Evolutionary conservation across 2,329 filamentous ascomycete genomes (phyloP).

Genomic region (Lachnellula cervina): DNA sequence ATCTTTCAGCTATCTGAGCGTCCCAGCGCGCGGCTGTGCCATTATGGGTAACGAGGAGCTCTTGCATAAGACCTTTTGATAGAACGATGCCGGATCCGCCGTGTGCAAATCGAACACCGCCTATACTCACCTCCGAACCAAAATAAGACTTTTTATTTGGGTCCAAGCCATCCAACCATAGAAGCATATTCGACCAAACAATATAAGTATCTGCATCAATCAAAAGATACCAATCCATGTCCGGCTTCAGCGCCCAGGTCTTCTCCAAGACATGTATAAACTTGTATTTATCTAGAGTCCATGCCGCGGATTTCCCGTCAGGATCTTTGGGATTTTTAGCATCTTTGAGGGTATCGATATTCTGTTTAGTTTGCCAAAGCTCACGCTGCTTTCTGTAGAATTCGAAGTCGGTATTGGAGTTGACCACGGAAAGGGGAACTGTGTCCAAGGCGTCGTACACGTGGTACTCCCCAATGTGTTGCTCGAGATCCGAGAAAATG

Average conservation of each 20-base stretch:
- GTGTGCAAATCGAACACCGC: slow-evolving; percentile 46
- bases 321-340: slow-evolving; percentile 21
- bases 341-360: slow-evolving; percentile 35
- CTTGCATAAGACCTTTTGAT: slow-evolving; percentile 46
- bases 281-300: slow-evolving; percentile 59
- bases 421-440: slow-evolving; percentile 37
- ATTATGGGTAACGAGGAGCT: slow-evolving; percentile 38
- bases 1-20: slow-evolving; percentile 35
- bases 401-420: slow-evolving; percentile 46
- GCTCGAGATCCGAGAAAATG: slow-evolving; percentile 53
- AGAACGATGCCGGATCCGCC: slow-evolving; percentile 52
- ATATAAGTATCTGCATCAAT: slow-evolving; percentile 56
- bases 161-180: slow-evolving; percentile 11
- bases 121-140: slow-evolving; percentile 45
- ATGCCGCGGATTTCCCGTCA: slow-evolving; percentile 36
- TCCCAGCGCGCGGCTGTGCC: slow-evolving; percentile 46
- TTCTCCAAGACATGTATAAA: slow-evolving; percentile 55
- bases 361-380: slow-evolving; percentile 41
- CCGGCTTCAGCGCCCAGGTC: slow-evolving; percentile 45
- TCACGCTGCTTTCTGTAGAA: slow-evolving; percentile 37
- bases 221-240: slow-evolving; percentile 55
- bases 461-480: slow-evolving; percentile 40
- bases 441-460: slow-evolving; percentile 43
- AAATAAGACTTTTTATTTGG: slow-evolving; percentile 41
- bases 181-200: slow-evolving; percentile 46